Conservation (phyloP, 2,329 filamentous ascomycete genomes). For the Trichophyton schoenleinii region DNA sequence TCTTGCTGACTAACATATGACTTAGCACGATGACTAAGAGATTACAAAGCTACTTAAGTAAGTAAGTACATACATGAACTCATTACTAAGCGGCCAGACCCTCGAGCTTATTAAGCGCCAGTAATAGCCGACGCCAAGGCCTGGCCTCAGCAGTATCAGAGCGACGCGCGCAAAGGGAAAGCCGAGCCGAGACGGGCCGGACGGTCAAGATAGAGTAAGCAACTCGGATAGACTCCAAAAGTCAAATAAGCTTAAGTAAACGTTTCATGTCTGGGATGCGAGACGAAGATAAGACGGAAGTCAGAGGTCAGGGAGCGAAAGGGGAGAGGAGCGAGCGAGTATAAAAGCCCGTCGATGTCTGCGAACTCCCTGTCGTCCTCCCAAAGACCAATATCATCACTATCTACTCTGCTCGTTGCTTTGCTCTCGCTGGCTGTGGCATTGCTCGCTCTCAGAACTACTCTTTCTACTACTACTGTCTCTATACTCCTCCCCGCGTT, state of each 20-base stretch:
- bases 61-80: no score
- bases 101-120: not conserved
- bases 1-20: not conserved
- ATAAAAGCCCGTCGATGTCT: not conserved
- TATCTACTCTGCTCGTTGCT: not conserved
- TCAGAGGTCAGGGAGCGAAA: no score
- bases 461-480: constrained; percentile 26
- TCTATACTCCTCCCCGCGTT: constrained; percentile 16
- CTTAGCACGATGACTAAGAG: not conserved
- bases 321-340: no score
- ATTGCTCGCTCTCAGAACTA: constrained; percentile 16
- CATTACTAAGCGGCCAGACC: not conserved
- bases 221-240: not conserved
- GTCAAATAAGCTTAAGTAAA: not conserved
- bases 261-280: not conserved
- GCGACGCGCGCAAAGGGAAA: not conserved
- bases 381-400: not conserved
- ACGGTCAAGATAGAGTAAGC: not conserved
- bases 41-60: constrained; percentile 13
- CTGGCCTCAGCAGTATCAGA: not conserved
- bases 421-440: constrained; percentile 31
- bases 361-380: not conserved
- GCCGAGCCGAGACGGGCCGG: not conserved
- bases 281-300: not conserved
- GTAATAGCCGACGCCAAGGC: not conserved